phyloP scores from a whole-genome alignment of 371 early-diverging fungal genomes.

The Cokeromyces recurvatus region DNA sequence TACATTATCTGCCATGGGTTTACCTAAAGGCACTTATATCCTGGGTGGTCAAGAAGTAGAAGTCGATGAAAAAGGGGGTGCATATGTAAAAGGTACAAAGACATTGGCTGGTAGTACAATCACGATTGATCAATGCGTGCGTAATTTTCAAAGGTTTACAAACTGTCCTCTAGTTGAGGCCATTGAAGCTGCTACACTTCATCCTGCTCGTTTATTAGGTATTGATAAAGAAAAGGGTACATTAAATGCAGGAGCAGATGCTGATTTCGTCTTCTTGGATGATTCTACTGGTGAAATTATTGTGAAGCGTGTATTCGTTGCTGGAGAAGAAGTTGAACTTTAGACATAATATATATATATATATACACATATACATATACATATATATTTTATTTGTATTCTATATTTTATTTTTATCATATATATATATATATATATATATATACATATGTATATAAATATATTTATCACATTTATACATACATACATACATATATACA shows the following conservation, averaged over 20 bases:
- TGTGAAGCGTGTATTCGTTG: constrained; percentile 69
- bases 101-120: constrained; percentile 78
- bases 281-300: constrained; percentile 49
- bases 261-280: constrained; percentile 75
- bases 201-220: constrained; percentile 76
- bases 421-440: too few relatives aligned
- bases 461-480: not conserved
- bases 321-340: constrained; percentile 61
- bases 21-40: constrained; percentile 72
- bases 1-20: constrained; percentile 73
- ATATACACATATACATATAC: too few relatives aligned
- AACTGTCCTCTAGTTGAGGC: constrained; percentile 78
- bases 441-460: too few relatives aligned
- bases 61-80: constrained; percentile 58
- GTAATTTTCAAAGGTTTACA: constrained; percentile 78
- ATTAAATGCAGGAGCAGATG: constrained; percentile 72
- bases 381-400: too few relatives aligned
- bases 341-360: too few relatives aligned
- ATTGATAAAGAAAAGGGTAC: constrained; percentile 73
- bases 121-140: constrained; percentile 71
- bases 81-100: constrained; percentile 74
- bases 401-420: too few relatives aligned
- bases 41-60: constrained; percentile 56
- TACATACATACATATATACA: too few relatives aligned
- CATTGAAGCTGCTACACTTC: constrained; percentile 80